Evolutionary conservation across 805 yeast genomes (phyloP).

Genomic region (Teunomyces pallodes): DNA sequence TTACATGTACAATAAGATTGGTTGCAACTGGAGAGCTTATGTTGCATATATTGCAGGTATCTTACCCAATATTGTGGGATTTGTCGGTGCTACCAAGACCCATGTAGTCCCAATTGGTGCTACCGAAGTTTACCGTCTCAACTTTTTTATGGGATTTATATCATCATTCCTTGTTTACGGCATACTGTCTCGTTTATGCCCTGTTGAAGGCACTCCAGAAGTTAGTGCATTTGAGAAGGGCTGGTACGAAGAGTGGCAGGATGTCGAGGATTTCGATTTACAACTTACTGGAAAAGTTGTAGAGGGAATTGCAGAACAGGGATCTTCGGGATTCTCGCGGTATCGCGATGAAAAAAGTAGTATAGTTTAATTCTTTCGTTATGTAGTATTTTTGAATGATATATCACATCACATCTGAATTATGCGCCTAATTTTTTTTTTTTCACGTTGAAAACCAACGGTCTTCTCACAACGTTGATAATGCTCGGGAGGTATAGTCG

Average conservation of each 20-base stretch:
- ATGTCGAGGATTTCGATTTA: slow-evolving; percentile 61
- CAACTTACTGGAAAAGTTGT: slow-evolving; percentile 19
- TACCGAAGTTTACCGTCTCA: slow-evolving; percentile 64
- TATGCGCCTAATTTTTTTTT: background rate
- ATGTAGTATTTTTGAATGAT: background rate
- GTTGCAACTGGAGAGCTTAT: slow-evolving; percentile 82
- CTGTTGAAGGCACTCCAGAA: slow-evolving; percentile 41
- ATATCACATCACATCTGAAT: background rate
- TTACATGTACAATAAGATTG: slow-evolving; percentile 62
- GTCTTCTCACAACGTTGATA: too few relatives aligned
- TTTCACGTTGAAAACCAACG: background rate
- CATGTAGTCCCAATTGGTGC: slow-evolving; percentile 75
- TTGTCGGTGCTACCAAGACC: slow-evolving; percentile 79
- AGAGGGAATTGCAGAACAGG: background rate
- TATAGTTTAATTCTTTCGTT: slow-evolving; percentile 1
- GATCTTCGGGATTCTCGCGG: background rate
- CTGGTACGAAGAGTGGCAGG: slow-evolving; percentile 62
- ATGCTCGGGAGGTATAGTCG: background rate
- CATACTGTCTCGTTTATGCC: slow-evolving; percentile 49
- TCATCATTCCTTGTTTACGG: slow-evolving; percentile 56
- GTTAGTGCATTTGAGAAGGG: slow-evolving; percentile 46
- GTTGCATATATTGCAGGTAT: slow-evolving; percentile 79
- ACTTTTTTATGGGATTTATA: slow-evolving; percentile 74
- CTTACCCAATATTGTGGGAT: slow-evolving; percentile 81
- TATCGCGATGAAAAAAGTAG: slow-evolving; percentile 4